These are phyloP conservation scores for Phytopythium chamaehyphon DNA, from an alignment of 352 stramenopile genomes.

Conservation along the genomic window DNA sequence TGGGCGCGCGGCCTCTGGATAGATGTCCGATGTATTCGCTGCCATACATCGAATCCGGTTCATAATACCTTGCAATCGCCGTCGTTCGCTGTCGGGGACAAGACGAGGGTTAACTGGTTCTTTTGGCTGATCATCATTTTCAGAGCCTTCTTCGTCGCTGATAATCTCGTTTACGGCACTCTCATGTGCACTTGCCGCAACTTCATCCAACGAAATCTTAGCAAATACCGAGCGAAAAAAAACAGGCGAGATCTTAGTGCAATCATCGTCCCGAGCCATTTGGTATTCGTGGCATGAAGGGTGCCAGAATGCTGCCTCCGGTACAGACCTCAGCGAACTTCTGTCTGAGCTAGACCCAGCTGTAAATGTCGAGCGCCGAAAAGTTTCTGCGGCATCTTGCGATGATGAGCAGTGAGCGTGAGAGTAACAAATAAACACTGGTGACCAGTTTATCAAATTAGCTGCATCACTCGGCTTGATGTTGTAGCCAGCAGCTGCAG, in stretches of 20 bases:
- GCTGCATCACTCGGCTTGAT: conserved; percentile 16
- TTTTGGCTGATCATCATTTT: conserved; percentile 17
- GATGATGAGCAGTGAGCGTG: conserved; percentile 36
- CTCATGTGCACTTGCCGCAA: conserved; percentile 32
- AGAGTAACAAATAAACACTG: conserved; percentile 56
- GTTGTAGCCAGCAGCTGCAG: conserved; percentile 47
- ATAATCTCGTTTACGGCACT: conserved; percentile 15
- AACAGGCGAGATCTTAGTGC: conserved; percentile 44
- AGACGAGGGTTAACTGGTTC: background rate
- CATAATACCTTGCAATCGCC: background rate
- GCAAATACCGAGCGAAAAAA: conserved; percentile 59
- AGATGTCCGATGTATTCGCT: too few species aligned
- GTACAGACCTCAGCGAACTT: background rate
- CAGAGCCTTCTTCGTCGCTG: conserved; percentile 10
- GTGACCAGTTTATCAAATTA: conserved; percentile 16
- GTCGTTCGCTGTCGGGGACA: conserved; percentile 3
- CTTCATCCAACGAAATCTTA: conserved; percentile 54
- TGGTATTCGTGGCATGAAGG: conserved; percentile 54
- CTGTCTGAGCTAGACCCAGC: background rate
- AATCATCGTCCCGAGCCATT: conserved; percentile 40
- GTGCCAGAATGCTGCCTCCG: conserved; percentile 34
- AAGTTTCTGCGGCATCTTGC: conserved; percentile 17
- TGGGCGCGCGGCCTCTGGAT: background rate
- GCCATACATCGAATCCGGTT: conserved; percentile 1
- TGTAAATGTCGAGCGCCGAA: conserved; percentile 2